Evolutionary conservation across 2,329 filamentous ascomycete species (phyloP), one percentile per base, ranked within the genome.

Genomic region (Ceratocystis cubensis): DNA sequence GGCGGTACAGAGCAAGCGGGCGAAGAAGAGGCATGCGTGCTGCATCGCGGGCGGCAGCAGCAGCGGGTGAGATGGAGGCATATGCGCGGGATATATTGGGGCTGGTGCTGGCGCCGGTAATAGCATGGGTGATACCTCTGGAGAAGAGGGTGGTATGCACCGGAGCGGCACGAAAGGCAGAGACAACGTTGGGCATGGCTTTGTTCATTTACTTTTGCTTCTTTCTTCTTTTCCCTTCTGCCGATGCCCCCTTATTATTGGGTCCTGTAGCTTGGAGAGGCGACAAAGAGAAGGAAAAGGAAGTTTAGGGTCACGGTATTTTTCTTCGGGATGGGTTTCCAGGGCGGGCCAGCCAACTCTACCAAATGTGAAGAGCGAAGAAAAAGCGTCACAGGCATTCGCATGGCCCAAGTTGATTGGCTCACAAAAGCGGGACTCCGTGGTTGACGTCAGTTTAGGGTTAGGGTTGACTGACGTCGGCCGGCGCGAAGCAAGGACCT

Each of bases 1-100:
- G 86, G 68, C 94, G 84, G 78, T 97, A 99, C 7, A 99, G 82
- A 1, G 87, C 90, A 61, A 97, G 88, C 0, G 92, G 92, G 5
- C 92, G 91, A 48, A 96, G 82, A 13, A 96, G 82, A 50, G 90
- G 89, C 74, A 88, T 77, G 3, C 76, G 75, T 22, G 75, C 71
- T 8, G 76, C 76, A 1, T 72, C 71, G 30, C 80, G 71, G 44
- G 74, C 73, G 45, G 63, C 63, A 4, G 63, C 48, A 3, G 63
- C 48, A 8, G 63, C 28, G 4, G 61, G 41, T 7, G 61, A 63
- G 37, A 63, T 48, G 41, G 61, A 48, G 13, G 61, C 61, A n/a
- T 63, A 63, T 13, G 33, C 33, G 33, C 33, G 33, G 33, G 33
- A 37, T 37, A 3, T 10, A 37, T 37, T 37, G 33, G 33, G 4